A percentile compares a stretch with the other conserved stretches of the same genome.
These are phyloP conservation scores for Mycena galopus DNA, from an alignment of 768 basidiomycete genomes.

Conservation along the genomic window DNA sequence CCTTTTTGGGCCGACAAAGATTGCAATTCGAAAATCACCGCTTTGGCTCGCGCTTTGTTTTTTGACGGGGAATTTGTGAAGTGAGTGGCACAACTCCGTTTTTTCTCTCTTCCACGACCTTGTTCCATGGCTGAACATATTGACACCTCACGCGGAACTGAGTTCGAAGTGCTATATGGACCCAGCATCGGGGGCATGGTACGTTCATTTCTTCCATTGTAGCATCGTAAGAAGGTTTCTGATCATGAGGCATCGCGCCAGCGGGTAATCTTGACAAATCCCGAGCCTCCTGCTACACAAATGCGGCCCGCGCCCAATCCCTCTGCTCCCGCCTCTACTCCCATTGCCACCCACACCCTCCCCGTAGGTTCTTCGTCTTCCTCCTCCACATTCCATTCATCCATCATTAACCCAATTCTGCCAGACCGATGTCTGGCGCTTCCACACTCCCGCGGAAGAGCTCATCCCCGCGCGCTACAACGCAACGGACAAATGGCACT, in stretches of 20 bases:
- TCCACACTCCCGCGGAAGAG: not conserved
- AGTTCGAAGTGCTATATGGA: not conserved
- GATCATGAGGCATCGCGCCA: too few relatives aligned
- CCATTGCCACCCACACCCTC: not conserved
- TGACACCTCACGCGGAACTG: not conserved
- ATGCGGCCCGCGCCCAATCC: not conserved
- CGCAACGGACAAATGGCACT: not conserved
- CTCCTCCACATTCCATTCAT: not conserved
- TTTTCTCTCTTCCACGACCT: not conserved
- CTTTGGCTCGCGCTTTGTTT: too few relatives aligned
- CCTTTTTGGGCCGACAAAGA: too few relatives aligned
- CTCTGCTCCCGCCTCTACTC: not conserved
- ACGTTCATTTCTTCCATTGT: not conserved
- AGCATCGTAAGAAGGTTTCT: not conserved
- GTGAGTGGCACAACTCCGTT: too few relatives aligned
- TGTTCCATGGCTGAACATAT: not conserved
- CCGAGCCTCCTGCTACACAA: not conserved
- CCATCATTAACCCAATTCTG: not conserved
- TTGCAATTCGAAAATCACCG: too few relatives aligned
- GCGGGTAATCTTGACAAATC: not conserved
- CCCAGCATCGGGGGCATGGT: not conserved
- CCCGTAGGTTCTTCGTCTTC: too few relatives aligned
- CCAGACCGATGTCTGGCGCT: not conserved
- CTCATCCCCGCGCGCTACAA: not conserved
- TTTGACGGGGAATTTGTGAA: too few relatives aligned